Evolutionary conservation across 2,329 filamentous ascomycete species (phyloP).

Genomic region (Ceratocystis lukuohia): DNA sequence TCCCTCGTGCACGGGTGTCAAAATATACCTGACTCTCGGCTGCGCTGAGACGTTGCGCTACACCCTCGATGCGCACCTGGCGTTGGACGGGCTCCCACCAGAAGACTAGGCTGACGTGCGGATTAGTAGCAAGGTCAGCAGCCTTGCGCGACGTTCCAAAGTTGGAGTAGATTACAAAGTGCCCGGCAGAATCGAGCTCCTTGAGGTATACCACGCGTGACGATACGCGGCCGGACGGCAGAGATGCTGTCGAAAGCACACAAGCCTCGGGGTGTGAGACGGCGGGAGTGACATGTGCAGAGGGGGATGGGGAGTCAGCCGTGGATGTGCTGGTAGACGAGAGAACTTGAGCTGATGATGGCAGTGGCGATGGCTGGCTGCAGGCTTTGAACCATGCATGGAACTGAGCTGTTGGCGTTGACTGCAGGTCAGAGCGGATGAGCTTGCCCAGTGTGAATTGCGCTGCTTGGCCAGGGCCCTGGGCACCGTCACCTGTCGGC

Average conservation of each 20-base stretch:
- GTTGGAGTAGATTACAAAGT: constrained; percentile 86
- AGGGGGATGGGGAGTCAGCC: constrained; percentile 78
- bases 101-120: constrained; percentile 72
- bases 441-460: constrained; percentile 60
- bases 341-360: constrained; percentile 24
- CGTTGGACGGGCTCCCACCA: constrained; percentile 79
- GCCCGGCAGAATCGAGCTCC: constrained; percentile 57
- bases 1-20: constrained; percentile 60
- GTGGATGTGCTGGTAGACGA: constrained; percentile 49
- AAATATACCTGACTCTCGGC: constrained; percentile 62
- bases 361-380: constrained; percentile 34
- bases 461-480: constrained; percentile 49
- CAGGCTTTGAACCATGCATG: constrained; percentile 76
- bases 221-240: constrained; percentile 74
- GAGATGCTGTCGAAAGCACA: constrained; percentile 67
- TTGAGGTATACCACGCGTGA: constrained; percentile 88
- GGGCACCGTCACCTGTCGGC: constrained; percentile 39
- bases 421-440: constrained; percentile 44
- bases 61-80: constrained; percentile 81
- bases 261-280: constrained; percentile 77
- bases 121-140: constrained; percentile 56
- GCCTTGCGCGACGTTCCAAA: constrained; percentile 65
- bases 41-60: constrained; percentile 47
- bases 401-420: constrained; percentile 67
- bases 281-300: constrained; percentile 37